Percentiles rank a stretch among this genome's conserved stretches.
phyloP scores from a whole-genome alignment of 306 rosid species.

The Styphnolobium japonicum region DNA sequence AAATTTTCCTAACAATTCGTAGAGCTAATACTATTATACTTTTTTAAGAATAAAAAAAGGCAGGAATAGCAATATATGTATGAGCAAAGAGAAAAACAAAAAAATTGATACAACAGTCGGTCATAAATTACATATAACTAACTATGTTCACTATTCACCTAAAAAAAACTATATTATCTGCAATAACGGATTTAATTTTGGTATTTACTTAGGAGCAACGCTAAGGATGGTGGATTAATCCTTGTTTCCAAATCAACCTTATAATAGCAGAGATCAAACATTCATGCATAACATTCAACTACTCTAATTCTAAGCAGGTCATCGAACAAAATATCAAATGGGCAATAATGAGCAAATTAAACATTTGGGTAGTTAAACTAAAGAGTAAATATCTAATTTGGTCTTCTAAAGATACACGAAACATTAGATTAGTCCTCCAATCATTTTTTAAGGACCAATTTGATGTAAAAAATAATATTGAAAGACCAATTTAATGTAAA shows the following conservation, averaged over 20 bases:
- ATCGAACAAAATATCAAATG: not conserved
- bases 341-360: not conserved
- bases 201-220: not conserved
- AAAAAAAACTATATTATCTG: not conserved
- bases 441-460: too few relatives aligned
- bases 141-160: too few relatives aligned
- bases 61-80: not conserved
- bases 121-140: not conserved
- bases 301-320: not conserved
- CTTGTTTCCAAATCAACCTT: not conserved
- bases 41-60: not conserved
- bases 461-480: too few relatives aligned
- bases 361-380: not conserved
- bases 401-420: too few relatives aligned
- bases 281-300: not conserved
- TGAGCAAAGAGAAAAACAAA: not conserved
- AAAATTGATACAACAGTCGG: not conserved
- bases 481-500: too few relatives aligned
- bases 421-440: too few relatives aligned
- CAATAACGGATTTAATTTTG: not conserved
- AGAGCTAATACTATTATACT: not conserved
- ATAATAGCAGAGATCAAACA: not conserved
- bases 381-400: too few relatives aligned
- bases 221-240: not conserved
- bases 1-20: not conserved